These are phyloP conservation scores for Phytophthora niederhauseri DNA, from an alignment of 352 stramenopile genomes.

Conservation along the genomic window DNA sequence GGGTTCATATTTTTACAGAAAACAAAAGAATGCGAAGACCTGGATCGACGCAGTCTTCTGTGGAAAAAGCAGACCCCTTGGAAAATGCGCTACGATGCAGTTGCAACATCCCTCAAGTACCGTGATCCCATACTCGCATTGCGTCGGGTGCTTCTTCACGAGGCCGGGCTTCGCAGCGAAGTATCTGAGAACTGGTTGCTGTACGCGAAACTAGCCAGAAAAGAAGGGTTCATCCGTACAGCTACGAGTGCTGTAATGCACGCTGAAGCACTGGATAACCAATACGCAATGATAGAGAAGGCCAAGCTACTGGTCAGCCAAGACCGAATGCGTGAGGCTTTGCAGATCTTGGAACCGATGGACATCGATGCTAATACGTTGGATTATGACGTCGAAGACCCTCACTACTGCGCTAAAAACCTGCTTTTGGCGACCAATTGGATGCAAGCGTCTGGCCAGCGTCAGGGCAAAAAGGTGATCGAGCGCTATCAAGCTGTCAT, in stretches of 20 bases:
- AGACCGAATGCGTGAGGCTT: conserved; percentile 84
- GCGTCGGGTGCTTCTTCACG: conserved; percentile 75
- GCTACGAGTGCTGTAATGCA: conserved; percentile 88
- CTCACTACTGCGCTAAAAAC: conserved; percentile 82
- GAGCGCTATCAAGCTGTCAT: conserved; percentile 95
- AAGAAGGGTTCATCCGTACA: conserved; percentile 83
- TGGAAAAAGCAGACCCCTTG: conserved; percentile 75
- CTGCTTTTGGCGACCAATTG: conserved; percentile 96
- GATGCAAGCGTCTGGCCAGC: conserved; percentile 95
- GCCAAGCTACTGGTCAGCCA: conserved; percentile 84
- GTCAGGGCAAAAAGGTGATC: conserved; percentile 94
- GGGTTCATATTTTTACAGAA: conserved; percentile 65
- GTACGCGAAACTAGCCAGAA: conserved; percentile 84
- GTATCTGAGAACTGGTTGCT: conserved; percentile 86
- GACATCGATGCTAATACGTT: conserved; percentile 78
- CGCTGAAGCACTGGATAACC: conserved; percentile 77
- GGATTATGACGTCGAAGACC: conserved; percentile 78
- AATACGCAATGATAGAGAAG: conserved; percentile 75
- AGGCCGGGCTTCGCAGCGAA: conserved; percentile 62
- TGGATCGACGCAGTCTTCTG: conserved; percentile 35
- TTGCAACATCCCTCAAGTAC: conserved; percentile 84
- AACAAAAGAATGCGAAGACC: conserved; percentile 25
- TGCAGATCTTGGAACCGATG: conserved; percentile 85
- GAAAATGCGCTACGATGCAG: conserved; percentile 70
- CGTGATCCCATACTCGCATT: conserved; percentile 85